Evolutionary conservation across 306 rosid species (phyloP).

Genomic region (Canavalia gladiata): DNA sequence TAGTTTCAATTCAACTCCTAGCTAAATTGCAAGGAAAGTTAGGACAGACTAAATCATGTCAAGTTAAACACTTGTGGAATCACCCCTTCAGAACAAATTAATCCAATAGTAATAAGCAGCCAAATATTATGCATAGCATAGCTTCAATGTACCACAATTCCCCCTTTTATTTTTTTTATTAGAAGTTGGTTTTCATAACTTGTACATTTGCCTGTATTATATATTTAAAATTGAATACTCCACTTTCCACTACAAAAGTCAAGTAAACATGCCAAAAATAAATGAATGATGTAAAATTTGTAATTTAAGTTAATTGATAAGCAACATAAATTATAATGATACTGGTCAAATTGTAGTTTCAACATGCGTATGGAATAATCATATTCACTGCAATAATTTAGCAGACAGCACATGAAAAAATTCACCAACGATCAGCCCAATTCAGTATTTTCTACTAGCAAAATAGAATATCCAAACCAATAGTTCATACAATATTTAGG

Average conservation of each 20-base stretch:
- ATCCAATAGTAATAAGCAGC: constrained; percentile 22
- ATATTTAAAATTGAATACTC: not conserved
- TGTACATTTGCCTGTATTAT: not conserved
- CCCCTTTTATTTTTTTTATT: constrained; percentile 1
- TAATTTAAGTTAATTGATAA: constrained; percentile 3
- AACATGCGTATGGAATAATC: constrained; percentile 11
- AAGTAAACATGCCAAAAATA: constrained; percentile 14
- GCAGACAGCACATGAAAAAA: constrained; percentile 25
- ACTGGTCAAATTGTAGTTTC: not conserved
- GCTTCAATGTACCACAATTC: constrained; percentile 1
- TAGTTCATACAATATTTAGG: constrained; percentile 5
- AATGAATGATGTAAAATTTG: constrained; percentile 13
- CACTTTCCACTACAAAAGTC: constrained; percentile 7
- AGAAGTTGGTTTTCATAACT: constrained; percentile 14
- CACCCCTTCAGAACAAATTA: constrained; percentile 27
- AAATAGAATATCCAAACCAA: constrained; percentile 7
- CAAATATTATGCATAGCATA: constrained; percentile 12
- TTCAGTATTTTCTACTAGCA: constrained; percentile 22
- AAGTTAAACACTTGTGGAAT: constrained; percentile 16
- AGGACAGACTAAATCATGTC: not conserved
- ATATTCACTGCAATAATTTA: not conserved
- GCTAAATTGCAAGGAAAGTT: constrained; percentile 15
- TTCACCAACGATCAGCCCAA: not conserved
- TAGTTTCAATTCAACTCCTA: constrained; percentile 23
- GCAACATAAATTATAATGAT: not conserved